phyloP scores from a whole-genome alignment of 208 protist species.

The Trypanosoma congolense region DNA sequence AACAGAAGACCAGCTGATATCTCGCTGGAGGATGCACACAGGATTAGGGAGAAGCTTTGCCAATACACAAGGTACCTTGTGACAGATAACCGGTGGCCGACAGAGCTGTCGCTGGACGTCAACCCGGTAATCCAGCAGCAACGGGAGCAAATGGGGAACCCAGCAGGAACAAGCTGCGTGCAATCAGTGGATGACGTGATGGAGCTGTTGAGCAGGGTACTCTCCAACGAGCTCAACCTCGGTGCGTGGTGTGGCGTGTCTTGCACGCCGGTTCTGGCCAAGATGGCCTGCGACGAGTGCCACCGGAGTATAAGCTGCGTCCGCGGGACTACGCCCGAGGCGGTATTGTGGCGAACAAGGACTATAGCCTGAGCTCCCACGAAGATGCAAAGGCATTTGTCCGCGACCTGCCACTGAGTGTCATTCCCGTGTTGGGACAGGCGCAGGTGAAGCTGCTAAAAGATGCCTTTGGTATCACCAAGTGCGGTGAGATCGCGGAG shows the following conservation, averaged over 20 bases:
- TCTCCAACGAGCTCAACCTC: conserved; percentile 16
- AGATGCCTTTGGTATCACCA: conserved; percentile 51
- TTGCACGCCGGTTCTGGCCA: conserved; percentile 55
- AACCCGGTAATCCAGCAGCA: conserved; percentile 6
- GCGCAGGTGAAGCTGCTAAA: conserved; percentile 52
- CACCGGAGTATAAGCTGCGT: background rate
- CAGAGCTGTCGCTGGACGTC: conserved; percentile 18
- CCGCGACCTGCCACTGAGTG: conserved; percentile 29
- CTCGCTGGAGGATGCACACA: conserved; percentile 12
- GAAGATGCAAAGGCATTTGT: conserved; percentile 44
- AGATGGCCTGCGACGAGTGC: conserved; percentile 73
- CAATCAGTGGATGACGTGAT: conserved; percentile 7
- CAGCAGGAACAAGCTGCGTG: background rate
- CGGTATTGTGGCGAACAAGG: conserved; percentile 6
- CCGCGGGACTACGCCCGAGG: background rate
- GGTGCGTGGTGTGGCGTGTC: conserved; percentile 69
- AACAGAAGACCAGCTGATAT: conserved; percentile 8
- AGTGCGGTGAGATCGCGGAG: conserved; percentile 38
- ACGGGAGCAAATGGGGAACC: background rate
- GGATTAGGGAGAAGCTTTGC: conserved; percentile 26
- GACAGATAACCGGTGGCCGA: conserved; percentile 20
- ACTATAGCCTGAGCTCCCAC: conserved; percentile 32
- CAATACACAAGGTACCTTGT: conserved; percentile 32
- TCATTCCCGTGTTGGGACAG: conserved; percentile 49
- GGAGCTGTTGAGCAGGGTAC: conserved; percentile 7